Base-by-base conservation (phyloP, 208 protist genomes). In the Trypanosoma avium region DNA sequence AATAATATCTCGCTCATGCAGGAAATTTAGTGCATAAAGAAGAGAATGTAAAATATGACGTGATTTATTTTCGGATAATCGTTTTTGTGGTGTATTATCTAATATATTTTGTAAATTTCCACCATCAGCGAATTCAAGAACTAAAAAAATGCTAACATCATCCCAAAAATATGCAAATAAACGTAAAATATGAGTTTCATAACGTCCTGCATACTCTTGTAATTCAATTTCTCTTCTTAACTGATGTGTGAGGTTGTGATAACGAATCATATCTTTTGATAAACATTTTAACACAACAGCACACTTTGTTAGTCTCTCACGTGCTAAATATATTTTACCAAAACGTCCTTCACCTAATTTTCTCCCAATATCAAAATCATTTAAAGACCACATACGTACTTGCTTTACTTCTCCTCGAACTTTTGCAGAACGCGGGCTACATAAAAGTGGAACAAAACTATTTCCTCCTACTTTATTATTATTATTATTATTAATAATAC, bases 81-180 rank as follows among this genome's bases (percentile, higher is more conserved):
- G 49, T 4, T 54, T 24, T 4, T 59, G 47, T 26, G 22, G 3
- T n/a, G 53, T 29, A 4, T 29, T 69, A 19, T 77, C 72, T 53
- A 84, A 50, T 8, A 98, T 70, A 27, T 79, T 74, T 56, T 97
- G 90, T 17, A 99, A 78, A 69, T 98, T 93, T 13, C 98, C 98
- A 42, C 82, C 63, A 2, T 90, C 77, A 2, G 96, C 97, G 72
- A 96, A 98, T 70, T 99, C 98, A 6, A 99, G 79, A 38, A 99
- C 98, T 2, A 99, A 74, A 69, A 97, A 99, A 0, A 99, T 77
- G 4, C 88, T 81, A 6, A 79, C 80, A 17, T 84, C 62, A 73
- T 99, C 98, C 66, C 98, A 96, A 53, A 99, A 99, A 67, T 98
- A 99, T 4, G 92, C 96, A 71, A 86, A 97, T 9, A 99, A 57